Conservation (phyloP, 192 early-diverging fungal species). For the Backusella morwellensis region DNA sequence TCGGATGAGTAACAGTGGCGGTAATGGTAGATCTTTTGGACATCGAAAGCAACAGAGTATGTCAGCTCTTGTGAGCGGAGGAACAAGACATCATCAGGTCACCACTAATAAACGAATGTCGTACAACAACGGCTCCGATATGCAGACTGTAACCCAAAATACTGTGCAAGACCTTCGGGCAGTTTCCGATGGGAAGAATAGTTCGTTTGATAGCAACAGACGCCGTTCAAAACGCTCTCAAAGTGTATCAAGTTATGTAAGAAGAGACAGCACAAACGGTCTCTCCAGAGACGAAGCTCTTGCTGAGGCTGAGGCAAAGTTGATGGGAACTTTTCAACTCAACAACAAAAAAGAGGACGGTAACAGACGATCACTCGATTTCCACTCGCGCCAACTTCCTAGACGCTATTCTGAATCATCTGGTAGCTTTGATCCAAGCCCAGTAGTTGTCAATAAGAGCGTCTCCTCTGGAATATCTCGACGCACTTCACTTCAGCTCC, state of each 20-base stretch:
- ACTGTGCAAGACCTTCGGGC: conserved; percentile 20
- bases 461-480: neutral
- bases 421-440: neutral
- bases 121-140: conserved; percentile 23
- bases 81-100: neutral
- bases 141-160: conserved; percentile 15
- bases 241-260: neutral
- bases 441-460: conserved; percentile 1
- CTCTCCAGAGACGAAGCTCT: conserved; percentile 20
- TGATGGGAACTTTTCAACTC: conserved; percentile 26
- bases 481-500: conserved; percentile 20
- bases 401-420: conserved; percentile 23
- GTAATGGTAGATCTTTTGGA: conserved; percentile 15
- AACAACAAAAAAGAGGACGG: neutral
- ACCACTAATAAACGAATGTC: conserved; percentile 17
- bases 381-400: neutral
- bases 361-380: conserved; percentile 15
- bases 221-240: neutral
- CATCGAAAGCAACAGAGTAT: conserved; percentile 34
- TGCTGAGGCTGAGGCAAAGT: conserved; percentile 29
- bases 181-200: conserved; percentile 10
- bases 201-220: neutral
- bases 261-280: neutral
- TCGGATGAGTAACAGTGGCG: neutral
- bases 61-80: conserved; percentile 23